Evolutionary conservation across 805 yeast genomes (phyloP).

Genomic region (Schwanniomyces pseudopolymorphus): DNA sequence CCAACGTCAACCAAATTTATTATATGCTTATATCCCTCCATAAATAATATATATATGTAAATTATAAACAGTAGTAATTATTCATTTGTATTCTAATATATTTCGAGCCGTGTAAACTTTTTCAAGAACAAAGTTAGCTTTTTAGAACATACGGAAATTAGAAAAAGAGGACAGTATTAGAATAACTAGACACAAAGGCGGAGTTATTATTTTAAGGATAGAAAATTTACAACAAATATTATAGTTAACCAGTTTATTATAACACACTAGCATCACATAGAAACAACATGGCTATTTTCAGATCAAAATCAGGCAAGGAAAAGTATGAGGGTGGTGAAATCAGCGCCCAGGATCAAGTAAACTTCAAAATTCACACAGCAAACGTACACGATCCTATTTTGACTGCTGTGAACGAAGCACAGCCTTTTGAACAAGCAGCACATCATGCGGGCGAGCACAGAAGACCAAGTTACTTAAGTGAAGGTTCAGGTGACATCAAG

Average conservation of each 20-base stretch:
- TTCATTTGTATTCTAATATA: neutral
- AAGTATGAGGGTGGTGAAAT: slow-evolving; percentile 23
- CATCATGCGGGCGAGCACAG: slow-evolving; percentile 26
- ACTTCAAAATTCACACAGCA: slow-evolving; percentile 63
- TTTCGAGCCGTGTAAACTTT: neutral
- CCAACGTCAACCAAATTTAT: neutral
- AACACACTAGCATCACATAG: neutral
- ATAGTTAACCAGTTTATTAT: too few species aligned
- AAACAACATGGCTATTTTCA: slow-evolving; percentile 30
- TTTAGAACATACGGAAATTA: neutral
- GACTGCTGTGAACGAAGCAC: slow-evolving; percentile 91
- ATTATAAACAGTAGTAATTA: neutral
- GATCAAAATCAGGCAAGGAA: slow-evolving; percentile 28
- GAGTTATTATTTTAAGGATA: neutral
- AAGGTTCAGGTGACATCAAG: slow-evolving; percentile 55
- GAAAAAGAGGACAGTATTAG: neutral
- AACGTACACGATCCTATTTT: slow-evolving; percentile 82
- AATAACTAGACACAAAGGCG: neutral
- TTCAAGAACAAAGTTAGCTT: neutral
- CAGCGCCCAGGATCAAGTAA: slow-evolving; percentile 22
- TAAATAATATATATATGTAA: neutral
- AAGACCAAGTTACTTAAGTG: slow-evolving; percentile 43
- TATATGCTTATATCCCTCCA: neutral
- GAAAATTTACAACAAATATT: neutral
- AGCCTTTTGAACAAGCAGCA: slow-evolving; percentile 78